phyloP scores from a whole-genome alignment of 2,329 filamentous ascomycete genomes.

The Rachicladosporium sp. region DNA sequence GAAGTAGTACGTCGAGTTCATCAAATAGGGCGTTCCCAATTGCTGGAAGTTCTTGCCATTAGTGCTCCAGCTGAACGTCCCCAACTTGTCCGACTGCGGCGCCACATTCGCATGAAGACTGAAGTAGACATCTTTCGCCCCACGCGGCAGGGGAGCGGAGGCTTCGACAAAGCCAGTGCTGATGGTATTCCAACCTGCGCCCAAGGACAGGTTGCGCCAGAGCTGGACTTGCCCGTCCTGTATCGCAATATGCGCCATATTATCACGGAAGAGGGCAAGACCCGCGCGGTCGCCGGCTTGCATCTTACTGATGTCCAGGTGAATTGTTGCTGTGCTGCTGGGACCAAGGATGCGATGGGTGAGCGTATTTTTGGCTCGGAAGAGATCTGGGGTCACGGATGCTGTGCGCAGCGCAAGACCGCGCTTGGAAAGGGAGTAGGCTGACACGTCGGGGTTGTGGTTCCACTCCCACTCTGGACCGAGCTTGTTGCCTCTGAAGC shows the following conservation, averaged over 20 bases:
- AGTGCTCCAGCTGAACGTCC: slow-evolving; percentile 26
- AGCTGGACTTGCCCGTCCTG: slow-evolving; percentile 27
- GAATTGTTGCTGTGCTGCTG: slow-evolving; percentile 35
- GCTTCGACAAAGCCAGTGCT: slow-evolving; percentile 21
- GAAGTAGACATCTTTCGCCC: slow-evolving; percentile 20
- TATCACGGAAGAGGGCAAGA: slow-evolving; percentile 42
- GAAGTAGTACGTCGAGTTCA: slow-evolving; percentile 27
- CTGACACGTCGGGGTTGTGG: slow-evolving; percentile 44
- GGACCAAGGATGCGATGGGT: slow-evolving; percentile 31
- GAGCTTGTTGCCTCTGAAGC: slow-evolving; percentile 33
- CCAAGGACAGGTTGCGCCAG: slow-evolving; percentile 28
- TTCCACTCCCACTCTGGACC: slow-evolving; percentile 48
- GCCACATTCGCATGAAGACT: slow-evolving; percentile 25
- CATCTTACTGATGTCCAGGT: slow-evolving; percentile 39
- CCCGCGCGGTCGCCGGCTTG: slow-evolving; percentile 41
- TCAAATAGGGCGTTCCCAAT: slow-evolving; percentile 20
- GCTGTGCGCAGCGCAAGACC: slow-evolving; percentile 36
- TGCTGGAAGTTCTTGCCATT: slow-evolving; percentile 23
- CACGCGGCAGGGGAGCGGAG: slow-evolving; percentile 7
- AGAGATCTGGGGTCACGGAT: slow-evolving; percentile 40
- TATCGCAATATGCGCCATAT: slow-evolving; percentile 42
- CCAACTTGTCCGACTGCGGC: slow-evolving; percentile 18
- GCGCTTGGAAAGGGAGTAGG: slow-evolving; percentile 32
- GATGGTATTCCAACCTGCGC: slow-evolving; percentile 20
- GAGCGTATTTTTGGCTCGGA: slow-evolving; percentile 30